A percentile compares a stretch with the other conserved stretches of the same genome.
Conservation (phyloP, 768 basidiomycete species). For the Imleria badia region DNA sequence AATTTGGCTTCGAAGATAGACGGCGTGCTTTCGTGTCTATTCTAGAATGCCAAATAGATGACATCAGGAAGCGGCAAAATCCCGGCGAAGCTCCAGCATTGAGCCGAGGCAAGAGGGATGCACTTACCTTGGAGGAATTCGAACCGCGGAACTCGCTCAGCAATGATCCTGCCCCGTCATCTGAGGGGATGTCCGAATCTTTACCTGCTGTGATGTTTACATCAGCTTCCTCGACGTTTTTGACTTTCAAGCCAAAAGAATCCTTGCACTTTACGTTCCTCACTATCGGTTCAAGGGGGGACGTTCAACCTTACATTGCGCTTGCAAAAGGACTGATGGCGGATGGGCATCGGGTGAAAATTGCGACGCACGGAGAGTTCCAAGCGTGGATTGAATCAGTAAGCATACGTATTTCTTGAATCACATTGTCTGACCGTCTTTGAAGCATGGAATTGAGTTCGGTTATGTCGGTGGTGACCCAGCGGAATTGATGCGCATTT, state of each 20-base stretch:
- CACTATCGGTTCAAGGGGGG: constrained; percentile 94
- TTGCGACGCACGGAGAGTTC: constrained; percentile 96
- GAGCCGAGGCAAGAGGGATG: constrained; percentile 62
- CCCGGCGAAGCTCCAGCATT: constrained; percentile 43
- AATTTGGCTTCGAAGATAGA: constrained; percentile 81
- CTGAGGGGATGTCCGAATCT: constrained; percentile 64
- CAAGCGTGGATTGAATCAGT: constrained; percentile 94
- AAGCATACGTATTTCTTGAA: constrained; percentile 31
- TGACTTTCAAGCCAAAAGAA: constrained; percentile 91
- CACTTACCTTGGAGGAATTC: constrained; percentile 83
- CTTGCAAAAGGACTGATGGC: constrained; percentile 88
- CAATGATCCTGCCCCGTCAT: constrained; percentile 43
- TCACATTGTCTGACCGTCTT: constrained; percentile 7
- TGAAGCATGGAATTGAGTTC: constrained; percentile 93
- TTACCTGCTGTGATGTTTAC: constrained; percentile 95
- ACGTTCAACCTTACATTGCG: constrained; percentile 98
- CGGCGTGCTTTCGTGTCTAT: constrained; percentile 74
- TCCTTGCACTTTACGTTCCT: constrained; percentile 89
- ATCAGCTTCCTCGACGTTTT: constrained; percentile 91
- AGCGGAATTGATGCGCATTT: constrained; percentile 96
- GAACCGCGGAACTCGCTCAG: constrained; percentile 48
- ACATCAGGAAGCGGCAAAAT: constrained; percentile 50
- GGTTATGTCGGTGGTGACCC: constrained; percentile 95
- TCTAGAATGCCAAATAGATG: constrained; percentile 81
- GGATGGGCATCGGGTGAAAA: constrained; percentile 86